Conservation (phyloP, 106 monocot genomes). For the Alisma plantagoaquatica region DNA sequence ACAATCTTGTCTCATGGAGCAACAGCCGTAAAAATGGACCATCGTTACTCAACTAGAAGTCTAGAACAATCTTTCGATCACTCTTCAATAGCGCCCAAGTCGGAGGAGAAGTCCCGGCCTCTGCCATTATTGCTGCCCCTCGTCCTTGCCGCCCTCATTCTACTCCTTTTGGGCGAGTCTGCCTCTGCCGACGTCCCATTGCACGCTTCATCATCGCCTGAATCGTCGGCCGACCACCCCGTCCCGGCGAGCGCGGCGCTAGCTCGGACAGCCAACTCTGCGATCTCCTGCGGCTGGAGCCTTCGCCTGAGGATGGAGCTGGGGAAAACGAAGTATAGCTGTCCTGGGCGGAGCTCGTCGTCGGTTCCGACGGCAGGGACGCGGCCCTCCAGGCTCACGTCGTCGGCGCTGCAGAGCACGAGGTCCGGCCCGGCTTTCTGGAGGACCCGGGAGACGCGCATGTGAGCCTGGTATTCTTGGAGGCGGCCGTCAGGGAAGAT, state of each 20-base stretch:
- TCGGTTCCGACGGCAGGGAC: constrained; percentile 4
- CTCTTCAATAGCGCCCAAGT: constrained; percentile 7
- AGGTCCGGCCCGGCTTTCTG: background rate
- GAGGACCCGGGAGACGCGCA: constrained; percentile 1
- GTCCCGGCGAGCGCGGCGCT: constrained; percentile 3
- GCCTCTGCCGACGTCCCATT: background rate
- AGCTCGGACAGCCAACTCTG: constrained; percentile 7
- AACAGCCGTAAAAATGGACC: too few relatives aligned
- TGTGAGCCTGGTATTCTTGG: constrained; percentile 2
- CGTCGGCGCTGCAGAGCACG: constrained; percentile 15
- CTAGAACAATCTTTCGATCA: background rate
- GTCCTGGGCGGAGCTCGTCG: constrained; percentile 10
- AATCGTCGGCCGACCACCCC: background rate
- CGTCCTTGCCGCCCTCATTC: background rate
- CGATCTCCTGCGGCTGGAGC: constrained; percentile 11
- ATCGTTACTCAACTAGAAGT: background rate
- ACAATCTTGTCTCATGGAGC: background rate
- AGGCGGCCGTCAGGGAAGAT: constrained; percentile 11
- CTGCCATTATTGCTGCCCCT: background rate
- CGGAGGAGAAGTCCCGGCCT: constrained; percentile 1
- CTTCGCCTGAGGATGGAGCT: constrained; percentile 3
- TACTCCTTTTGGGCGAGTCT: background rate
- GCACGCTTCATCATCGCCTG: background rate
- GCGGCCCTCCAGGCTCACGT: constrained; percentile 10
- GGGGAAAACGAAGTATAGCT: constrained; percentile 12